Evolutionary conservation across 2,329 filamentous ascomycete genomes (phyloP).

Genomic region (Ophiostoma tasmaniense): DNA sequence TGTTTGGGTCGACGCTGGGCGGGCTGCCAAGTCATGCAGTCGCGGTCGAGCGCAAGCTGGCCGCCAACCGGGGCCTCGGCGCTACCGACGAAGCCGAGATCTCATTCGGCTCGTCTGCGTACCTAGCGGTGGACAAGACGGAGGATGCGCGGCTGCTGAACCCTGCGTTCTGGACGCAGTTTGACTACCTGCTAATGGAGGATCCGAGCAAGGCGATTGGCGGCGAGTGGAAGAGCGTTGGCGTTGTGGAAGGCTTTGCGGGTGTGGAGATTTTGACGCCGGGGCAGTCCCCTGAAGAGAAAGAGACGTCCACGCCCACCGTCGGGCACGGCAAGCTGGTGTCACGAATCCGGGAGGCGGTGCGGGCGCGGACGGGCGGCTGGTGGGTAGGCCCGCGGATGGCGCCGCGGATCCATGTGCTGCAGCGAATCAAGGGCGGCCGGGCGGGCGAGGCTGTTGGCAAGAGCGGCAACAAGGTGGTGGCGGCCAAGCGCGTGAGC

Average conservation of each 20-base stretch:
- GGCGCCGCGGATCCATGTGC: slow-evolving; percentile 45
- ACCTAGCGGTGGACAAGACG: slow-evolving; percentile 51
- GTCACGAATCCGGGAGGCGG: slow-evolving; percentile 31
- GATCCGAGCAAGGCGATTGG: slow-evolving; percentile 39
- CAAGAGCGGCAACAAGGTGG: slow-evolving; percentile 3
- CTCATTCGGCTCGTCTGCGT: slow-evolving; percentile 15
- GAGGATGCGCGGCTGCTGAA: slow-evolving; percentile 42
- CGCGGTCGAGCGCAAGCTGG: slow-evolving; percentile 5
- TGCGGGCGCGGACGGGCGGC: slow-evolving; percentile 44
- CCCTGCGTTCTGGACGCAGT: slow-evolving; percentile 51
- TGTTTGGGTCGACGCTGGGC: slow-evolving; percentile 45
- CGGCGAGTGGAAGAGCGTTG: slow-evolving; percentile 45
- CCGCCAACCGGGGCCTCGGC: not conserved
- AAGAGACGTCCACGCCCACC: slow-evolving; percentile 20
- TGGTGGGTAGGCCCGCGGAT: slow-evolving; percentile 59
- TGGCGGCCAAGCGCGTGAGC: not conserved
- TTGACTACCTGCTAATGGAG: slow-evolving; percentile 55
- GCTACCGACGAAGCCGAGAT: slow-evolving; percentile 20
- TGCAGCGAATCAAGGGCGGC: slow-evolving; percentile 30
- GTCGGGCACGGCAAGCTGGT: slow-evolving; percentile 40
- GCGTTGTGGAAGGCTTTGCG: slow-evolving; percentile 48
- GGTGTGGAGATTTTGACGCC: slow-evolving; percentile 52
- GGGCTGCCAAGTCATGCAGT: slow-evolving; percentile 13
- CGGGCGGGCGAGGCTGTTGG: not conserved
- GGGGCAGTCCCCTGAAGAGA: slow-evolving; percentile 24